Base-by-base conservation (phyloP, 2,329 filamentous ascomycete genomes). In the Diaporthe sp. region DNA sequence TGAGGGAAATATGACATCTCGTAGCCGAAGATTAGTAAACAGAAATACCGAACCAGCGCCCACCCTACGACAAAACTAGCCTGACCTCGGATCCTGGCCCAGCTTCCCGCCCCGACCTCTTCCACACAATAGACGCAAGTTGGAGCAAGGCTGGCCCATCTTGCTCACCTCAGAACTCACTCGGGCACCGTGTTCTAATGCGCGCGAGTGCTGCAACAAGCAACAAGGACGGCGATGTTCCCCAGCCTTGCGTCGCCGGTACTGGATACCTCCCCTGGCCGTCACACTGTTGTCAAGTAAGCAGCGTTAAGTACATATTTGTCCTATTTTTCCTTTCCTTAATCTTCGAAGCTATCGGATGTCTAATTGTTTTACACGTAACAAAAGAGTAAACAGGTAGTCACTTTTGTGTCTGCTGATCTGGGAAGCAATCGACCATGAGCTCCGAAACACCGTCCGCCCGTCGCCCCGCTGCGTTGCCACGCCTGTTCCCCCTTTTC, bases 401-500 rank as follows among this genome's bases (percentile, higher is more conserved):
- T 55, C 34, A 53, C 72, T 73, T 72, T 70, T 75, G 58, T 73
- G 71, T 65, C 46, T 75, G 57, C 67, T 34, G 65, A 55, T 57
- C 57, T 53, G 42, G 46, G 49, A 58, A 74, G 62, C 67, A 72
- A 53, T 59, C 44, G n/a, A 53, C 58, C 46, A n/a, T 65, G 65
- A 71, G 72, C 72, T 62, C 72, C 68, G 55, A 37, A 74, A 76
- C 75, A 76, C 75, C 75, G 17, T 58, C 28, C 51, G 17, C 49
- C 42, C 58, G 31, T 53, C 75, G 34, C 34, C 59, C 72, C 22
- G 61, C 55, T 44, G 39, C 57, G 51, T 28, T 67, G 62, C 49
- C 68, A 57, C 42, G 51, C 68, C 19, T 49, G 31, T 62, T 28
- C 71, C 44, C 37, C 55, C 65, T 49, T 70, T 53, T 61, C 61